Percentiles rank a stretch among this genome's conserved stretches.
Evolutionary conservation across 1,284 basidiomycete species (phyloP).

Genomic region (Rugosomyces carneus): DNA sequence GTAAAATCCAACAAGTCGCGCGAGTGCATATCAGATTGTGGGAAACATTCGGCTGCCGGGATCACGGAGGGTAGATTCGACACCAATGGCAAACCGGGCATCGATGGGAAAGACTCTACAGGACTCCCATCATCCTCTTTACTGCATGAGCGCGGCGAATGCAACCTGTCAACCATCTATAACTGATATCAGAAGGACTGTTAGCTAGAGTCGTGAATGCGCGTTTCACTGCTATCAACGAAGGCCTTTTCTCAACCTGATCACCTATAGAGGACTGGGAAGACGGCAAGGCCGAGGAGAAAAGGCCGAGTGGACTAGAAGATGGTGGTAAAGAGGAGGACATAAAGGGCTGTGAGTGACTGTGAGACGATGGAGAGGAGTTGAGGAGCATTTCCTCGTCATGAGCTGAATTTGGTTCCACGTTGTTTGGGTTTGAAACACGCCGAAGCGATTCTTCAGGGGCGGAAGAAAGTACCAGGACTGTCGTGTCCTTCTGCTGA

Average conservation of each 20-base stretch:
- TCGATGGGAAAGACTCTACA: neutral
- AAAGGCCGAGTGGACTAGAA: slow-evolving; percentile 41
- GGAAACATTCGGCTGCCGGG: too few species aligned
- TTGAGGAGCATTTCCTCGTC: slow-evolving; percentile 3
- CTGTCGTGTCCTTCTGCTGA: neutral
- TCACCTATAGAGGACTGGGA: slow-evolving; percentile 29
- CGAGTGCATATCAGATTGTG: neutral
- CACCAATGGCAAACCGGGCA: neutral
- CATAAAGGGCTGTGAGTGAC: slow-evolving; percentile 31
- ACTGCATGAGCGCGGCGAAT: neutral
- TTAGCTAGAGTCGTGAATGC: neutral
- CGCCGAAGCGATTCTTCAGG: neutral
- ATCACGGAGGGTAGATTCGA: neutral
- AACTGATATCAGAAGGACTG: neutral
- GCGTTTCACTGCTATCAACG: neutral
- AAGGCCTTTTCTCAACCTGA: neutral
- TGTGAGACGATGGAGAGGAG: slow-evolving; percentile 42
- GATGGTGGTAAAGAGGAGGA: slow-evolving; percentile 24
- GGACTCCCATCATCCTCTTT: neutral
- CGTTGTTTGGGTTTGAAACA: neutral
- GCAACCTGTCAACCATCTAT: neutral
- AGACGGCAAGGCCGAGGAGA: slow-evolving; percentile 38
- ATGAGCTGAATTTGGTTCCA: neutral
- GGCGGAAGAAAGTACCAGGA: neutral
- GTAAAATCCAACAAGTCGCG: neutral